Base-by-base conservation (phyloP, 2,329 filamentous ascomycete genomes). In the Hypoxylon sp. region DNA sequence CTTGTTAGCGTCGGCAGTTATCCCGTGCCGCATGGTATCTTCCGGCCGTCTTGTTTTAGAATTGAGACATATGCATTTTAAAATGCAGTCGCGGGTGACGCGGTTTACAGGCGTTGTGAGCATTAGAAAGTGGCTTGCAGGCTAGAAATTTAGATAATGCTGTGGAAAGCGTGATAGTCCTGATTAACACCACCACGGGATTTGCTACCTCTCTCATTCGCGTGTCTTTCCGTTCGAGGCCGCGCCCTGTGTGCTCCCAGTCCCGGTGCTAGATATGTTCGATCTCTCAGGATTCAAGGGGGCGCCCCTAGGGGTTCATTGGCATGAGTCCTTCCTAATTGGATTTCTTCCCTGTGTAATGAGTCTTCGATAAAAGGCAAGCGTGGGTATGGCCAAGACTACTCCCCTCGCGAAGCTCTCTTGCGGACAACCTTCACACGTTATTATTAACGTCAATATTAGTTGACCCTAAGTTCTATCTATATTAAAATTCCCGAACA, bases 81-180 rank as follows among this genome's bases (percentile, higher is more conserved):
- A 41, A 50, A 16, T 46, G n/a, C 12, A 29, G 51, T 32, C 12
- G 11, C 25, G 34, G 37, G 29, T 32, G 19, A 37, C 48, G 14
- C 34, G 27, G 50, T 61, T 52, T 37, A 16, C 16, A 45, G 30
- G 51, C 8, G 25, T 55, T 14, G 32, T 46, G 37, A 46, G 34
- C 14, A 29, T 21, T 30, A n/a, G 29, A 37, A 16, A 47, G 39
- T 68, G 62, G 58, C 65, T 57, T 61, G 45, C 21, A 37, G n/a
- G 34, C 62, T 57, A 60, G 54, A 63, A 37, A 32, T 65, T 43
- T 39, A 60, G 65, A 65, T 59, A 61, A 68, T 60, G 62, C 37
- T 19, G 62, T 63, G 62, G 58, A 59, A 56, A 56, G 41, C 5
- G 34, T 25, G 23, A 46, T 16, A 23, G n/a, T 29, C 5, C 45